Evolutionary conservation across 139 green algal genomes (phyloP).

Genomic region (Ettlia oleoabundans): DNA sequence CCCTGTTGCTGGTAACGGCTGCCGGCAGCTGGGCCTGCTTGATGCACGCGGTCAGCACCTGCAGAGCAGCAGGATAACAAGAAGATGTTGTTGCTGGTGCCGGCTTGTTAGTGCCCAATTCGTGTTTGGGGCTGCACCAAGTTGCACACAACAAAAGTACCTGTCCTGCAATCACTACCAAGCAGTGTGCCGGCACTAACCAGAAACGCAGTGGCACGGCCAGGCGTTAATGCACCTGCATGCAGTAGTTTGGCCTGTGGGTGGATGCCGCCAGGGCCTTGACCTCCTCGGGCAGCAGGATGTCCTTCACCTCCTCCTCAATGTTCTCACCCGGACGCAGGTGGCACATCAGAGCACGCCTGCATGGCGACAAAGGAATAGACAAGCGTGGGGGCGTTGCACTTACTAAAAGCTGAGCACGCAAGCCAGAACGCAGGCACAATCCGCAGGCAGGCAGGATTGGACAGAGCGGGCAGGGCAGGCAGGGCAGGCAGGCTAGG

Average conservation of each 20-base stretch:
- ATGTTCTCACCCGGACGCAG: conserved; percentile 31
- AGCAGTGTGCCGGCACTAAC: background rate
- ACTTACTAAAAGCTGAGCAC: too few relatives aligned
- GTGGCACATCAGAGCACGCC: conserved; percentile 37
- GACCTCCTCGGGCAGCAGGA: conserved; percentile 41
- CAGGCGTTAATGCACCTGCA: conserved; percentile 9
- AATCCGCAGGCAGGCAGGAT: too few relatives aligned
- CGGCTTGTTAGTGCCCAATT: too few relatives aligned
- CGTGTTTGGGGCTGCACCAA: background rate
- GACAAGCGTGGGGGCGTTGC: too few relatives aligned
- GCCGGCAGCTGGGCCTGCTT: conserved; percentile 27
- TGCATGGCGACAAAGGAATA: background rate
- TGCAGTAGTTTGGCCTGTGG: conserved; percentile 47
- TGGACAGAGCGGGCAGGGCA: too few relatives aligned
- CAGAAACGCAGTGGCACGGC: too few relatives aligned
- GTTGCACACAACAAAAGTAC: background rate
- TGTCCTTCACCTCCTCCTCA: conserved; percentile 30
- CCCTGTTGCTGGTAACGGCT: conserved; percentile 13
- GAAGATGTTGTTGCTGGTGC: background rate
- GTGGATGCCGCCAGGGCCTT: conserved; percentile 33
- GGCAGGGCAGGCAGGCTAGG: too few relatives aligned
- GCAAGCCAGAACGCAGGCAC: too few relatives aligned
- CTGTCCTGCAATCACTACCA: background rate
- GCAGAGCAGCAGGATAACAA: background rate
- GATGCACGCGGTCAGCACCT: conserved; percentile 23